Evolutionary conservation across 345 rosid species (phyloP), one percentile per base, ranked within the genome.

Genomic region (Nasturtium officinale): DNA sequence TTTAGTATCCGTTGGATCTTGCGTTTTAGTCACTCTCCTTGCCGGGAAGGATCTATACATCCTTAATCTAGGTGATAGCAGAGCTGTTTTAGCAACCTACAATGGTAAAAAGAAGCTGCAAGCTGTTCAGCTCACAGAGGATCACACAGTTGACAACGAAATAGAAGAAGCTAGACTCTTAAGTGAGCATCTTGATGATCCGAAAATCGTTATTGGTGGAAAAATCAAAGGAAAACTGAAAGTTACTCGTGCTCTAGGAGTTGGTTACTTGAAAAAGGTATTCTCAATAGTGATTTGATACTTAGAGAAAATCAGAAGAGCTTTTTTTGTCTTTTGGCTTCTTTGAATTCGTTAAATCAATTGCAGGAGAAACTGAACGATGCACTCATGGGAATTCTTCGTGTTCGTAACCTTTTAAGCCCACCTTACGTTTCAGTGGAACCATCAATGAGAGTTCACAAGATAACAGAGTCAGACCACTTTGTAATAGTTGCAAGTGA

Each of bases 211-310:
- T 72, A 75, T 83, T 13, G 85, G 82, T 11, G 97, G 97, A 46
- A 90, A 85, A 83, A 87, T 95, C 75, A 95, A 91, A 85, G 97
- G 99, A 52, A 95, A 91, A 75, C 77, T 95, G 77, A 91, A 86
- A 83, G 97, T 95, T 69, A 90, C 99, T 35, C 93, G 97, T 73
- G 99, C 97, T 58, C 62, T 90, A 13, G 97, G 99, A 73, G 99
- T 91, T 63, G 96, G 97, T 69, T 91, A 91, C 91, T 76, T 95
- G 60, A 95, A 95, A 78, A 88, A 88, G 95, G 99, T 18, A 33
- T 35, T 20, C 6, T 29, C 20, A 26, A 28, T 46, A 6, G 16
- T 15, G 46, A 33, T 67, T 9, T 65, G 33, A 28, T 54, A 18
- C 20, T 54, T 30, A 3, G 30, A 7, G 2, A 18, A 16, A 40